Conservation (phyloP, 192 early-diverging fungal species). For the Thamnidium elegans region DNA sequence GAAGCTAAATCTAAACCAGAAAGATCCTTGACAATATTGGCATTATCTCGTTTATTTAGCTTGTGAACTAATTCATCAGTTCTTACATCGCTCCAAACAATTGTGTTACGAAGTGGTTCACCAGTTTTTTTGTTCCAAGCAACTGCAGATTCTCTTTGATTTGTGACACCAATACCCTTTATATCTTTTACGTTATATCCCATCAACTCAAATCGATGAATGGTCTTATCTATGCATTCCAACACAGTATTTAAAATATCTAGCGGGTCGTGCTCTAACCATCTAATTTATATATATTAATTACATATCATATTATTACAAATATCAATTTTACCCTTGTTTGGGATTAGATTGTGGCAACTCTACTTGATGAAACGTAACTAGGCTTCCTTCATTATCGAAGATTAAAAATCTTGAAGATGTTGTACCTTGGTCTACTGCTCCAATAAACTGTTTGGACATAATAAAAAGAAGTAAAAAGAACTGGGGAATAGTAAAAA, state of each 20-base stretch:
- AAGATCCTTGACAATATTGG: slow-evolving; percentile 35
- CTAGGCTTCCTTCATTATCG: slow-evolving; percentile 65
- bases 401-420: slow-evolving; percentile 92
- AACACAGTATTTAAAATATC: slow-evolving; percentile 69
- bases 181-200: slow-evolving; percentile 55
- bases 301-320: too few species aligned
- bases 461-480: slow-evolving; percentile 17
- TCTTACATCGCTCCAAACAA: slow-evolving; percentile 90
- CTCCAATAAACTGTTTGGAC: slow-evolving; percentile 61
- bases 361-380: slow-evolving; percentile 75
- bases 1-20: slow-evolving; percentile 89
- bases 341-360: slow-evolving; percentile 73
- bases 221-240: slow-evolving; percentile 63
- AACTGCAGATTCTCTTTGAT: slow-evolving; percentile 90
- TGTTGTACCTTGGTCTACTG: slow-evolving; percentile 93
- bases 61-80: slow-evolving; percentile 73
- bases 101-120: slow-evolving; percentile 75
- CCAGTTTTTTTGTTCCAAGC: slow-evolving; percentile 84
- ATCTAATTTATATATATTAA: slow-evolving; percentile 40
- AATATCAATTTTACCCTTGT: slow-evolving; percentile 50
- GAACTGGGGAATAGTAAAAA: too few species aligned
- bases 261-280: slow-evolving; percentile 85
- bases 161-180: slow-evolving; percentile 79
- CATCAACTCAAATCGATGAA: slow-evolving; percentile 57
- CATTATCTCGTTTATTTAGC: slow-evolving; percentile 47